Base-by-base conservation (phyloP, 345 rosid genomes). In the Chamaenerion angustifolium region DNA sequence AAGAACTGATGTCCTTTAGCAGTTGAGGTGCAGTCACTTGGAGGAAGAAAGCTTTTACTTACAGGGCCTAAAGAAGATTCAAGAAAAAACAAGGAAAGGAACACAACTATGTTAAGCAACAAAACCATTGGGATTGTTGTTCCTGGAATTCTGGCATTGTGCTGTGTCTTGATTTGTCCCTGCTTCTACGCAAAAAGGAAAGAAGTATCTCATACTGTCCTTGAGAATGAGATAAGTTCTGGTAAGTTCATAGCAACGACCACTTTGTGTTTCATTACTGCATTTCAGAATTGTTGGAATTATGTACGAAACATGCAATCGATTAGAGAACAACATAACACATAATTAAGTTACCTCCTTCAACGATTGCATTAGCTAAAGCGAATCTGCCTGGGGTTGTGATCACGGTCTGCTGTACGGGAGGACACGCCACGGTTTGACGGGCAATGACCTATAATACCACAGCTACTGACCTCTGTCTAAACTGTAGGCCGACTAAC, bases 111-210 rank as follows among this genome's bases (percentile, higher is more conserved):
- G 31, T 46, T 56, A 16, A 61, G 60, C 54, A 12, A 57, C 17
- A 56, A 63, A 64, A 68, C 57, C 41, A 66, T 68, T 49, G 78
- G 73, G 41, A n/a, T 78, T 17, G 75, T 48, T 8, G 85, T 69
- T 41, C 63, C 78, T 51, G 98, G 81, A 64, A 17, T 74, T 59
- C 52, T 84, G 53, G 52, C 70, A 19, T 21, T 81, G 21, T 77
- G 77, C 48, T 82, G 95, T 55, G 69, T 48, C 51, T 12, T 76
- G 16, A 63, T 80, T 42, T 84, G 82, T 49, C 88, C 83, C 16
- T 74, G 94, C 67, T 48, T 82, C 53, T 69, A 71, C 45, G 64
- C 64, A 56, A 84, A 66, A 71, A 79, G 64, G 69, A 84, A 70
- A 77, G 77, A 78, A 60, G 64, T 73, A 56, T 52, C 78, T 8